Base-by-base conservation (phyloP, 108 stramenopile species). In the Nitzschia putrida region DNA sequence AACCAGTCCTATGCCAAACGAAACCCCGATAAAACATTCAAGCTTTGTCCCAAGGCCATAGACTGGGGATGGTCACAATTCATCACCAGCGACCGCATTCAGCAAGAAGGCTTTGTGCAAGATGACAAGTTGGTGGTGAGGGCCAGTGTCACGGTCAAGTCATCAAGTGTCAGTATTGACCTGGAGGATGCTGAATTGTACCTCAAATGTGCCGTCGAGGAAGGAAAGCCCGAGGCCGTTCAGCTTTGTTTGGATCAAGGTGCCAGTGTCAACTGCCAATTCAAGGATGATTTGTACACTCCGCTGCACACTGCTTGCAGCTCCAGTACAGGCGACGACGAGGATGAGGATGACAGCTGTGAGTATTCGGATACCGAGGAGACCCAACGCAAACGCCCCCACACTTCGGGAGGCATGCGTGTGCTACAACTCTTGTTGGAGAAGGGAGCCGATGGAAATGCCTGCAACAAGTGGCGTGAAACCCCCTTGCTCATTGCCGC, bases 31-130 rank as follows among this genome's bases (percentile, higher is more conserved):
- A 95, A 95, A 67, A 95, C 91, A 6, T 95, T 95, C 77, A 95
- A 95, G 71, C 73, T 95, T 47, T 95, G 93, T 68, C 93, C 93
- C 37, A 95, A 95, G 71, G 93, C 93, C 7, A 95, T 95, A 45
- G 93, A 95, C 58, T 95, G 93, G 93, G 93, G 93, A 39, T 95
- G 93, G 93, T 85, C 84, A 51, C 93, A 95, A 68, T 95, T 95
- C 64, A 91, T 95, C 39, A 91, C 93, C 21, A 83, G 83, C 22
- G 93, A 94, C 68, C 74, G 89, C 9, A 94, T 94, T 49, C 88
- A 89, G 49, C 88, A 89, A 57, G 93, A 94, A 68, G 89, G 89
- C 16, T 94, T 88, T 66, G 83, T 94, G 26, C 52, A 65, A 22
- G 66, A 88, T 47, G 87, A 94, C 72, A 57, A 81, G 6, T 61